phyloP scores from a whole-genome alignment of 2,329 filamentous ascomycete genomes.

The Fusarium graminum region DNA sequence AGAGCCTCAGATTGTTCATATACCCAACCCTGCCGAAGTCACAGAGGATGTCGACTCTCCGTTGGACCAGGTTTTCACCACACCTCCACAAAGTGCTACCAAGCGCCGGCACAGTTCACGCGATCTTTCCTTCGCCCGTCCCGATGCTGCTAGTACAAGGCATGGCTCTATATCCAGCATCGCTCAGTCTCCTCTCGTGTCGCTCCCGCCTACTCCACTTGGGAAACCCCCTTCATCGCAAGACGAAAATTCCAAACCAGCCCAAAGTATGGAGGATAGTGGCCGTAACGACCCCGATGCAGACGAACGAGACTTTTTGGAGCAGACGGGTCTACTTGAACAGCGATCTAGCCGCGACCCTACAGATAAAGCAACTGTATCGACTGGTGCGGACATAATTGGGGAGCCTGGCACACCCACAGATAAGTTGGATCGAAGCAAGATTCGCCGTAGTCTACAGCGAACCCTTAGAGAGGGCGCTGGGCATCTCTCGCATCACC shows the following conservation, averaged over 20 bases:
- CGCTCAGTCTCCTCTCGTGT: constrained; percentile 47
- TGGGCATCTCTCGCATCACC: constrained; percentile 74
- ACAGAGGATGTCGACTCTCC: constrained; percentile 46
- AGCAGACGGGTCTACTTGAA: constrained; percentile 75
- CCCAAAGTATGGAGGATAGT: constrained; percentile 37
- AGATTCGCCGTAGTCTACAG: constrained; percentile 87
- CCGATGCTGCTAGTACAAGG: constrained; percentile 45
- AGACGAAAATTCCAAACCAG: constrained; percentile 41
- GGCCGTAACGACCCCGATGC: constrained; percentile 69
- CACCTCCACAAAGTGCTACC: constrained; percentile 51
- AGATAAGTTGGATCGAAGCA: constrained; percentile 69
- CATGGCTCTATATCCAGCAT: constrained; percentile 53
- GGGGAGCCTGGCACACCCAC: constrained; percentile 52
- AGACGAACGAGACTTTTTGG: constrained; percentile 74
- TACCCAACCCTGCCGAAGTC: constrained; percentile 38
- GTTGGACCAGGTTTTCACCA: constrained; percentile 49
- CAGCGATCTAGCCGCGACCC: constrained; percentile 49
- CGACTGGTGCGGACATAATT: constrained; percentile 52
- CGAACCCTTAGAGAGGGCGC: constrained; percentile 87
- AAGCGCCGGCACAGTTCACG: constrained; percentile 46
- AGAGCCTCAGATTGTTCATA: constrained; percentile 40
- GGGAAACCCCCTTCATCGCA: constrained; percentile 33
- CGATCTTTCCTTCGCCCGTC: constrained; percentile 43
- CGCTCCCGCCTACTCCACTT: constrained; percentile 43
- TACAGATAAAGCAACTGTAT: constrained; percentile 54